Evolutionary conservation across 148 eudicot genomes (phyloP).

Genomic region (Nepenthes gracilis): DNA sequence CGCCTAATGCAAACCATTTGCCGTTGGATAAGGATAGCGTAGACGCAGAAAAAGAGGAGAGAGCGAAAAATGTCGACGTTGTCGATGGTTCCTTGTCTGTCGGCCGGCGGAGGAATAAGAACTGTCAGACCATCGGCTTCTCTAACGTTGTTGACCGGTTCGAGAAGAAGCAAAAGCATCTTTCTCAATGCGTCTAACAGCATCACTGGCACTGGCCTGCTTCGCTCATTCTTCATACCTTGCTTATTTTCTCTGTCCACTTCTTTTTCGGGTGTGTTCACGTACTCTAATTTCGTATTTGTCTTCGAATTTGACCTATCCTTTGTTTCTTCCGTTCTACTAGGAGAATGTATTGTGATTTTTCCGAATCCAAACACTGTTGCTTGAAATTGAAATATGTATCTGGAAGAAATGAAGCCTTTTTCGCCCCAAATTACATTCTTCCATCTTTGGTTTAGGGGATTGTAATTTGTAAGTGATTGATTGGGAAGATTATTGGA

Average conservation of each 20-base stretch:
- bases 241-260: slow-evolving; percentile 21
- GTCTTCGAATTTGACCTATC: background rate
- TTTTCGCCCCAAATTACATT: too few relatives aligned
- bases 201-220: slow-evolving; percentile 11
- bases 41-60: background rate
- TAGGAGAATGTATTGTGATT: background rate
- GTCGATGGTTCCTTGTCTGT: slow-evolving; percentile 21
- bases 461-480: too few relatives aligned
- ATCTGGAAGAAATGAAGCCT: too few relatives aligned
- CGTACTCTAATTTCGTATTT: background rate
- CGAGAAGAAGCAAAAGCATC: slow-evolving; percentile 3
- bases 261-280: slow-evolving; percentile 21
- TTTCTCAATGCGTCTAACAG: slow-evolving; percentile 7
- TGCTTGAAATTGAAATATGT: too few relatives aligned
- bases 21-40: too few relatives aligned
- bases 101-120: slow-evolving; percentile 7
- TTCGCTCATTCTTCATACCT: slow-evolving; percentile 19
- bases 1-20: too few relatives aligned
- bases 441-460: too few relatives aligned
- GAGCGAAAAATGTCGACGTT: slow-evolving; percentile 15
- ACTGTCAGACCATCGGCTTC: slow-evolving; percentile 17
- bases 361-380: too few relatives aligned
- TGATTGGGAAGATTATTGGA: too few relatives aligned
- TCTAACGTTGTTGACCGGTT: slow-evolving; percentile 15
- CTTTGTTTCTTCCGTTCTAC: background rate